A percentile compares a stretch with the other conserved stretches of the same genome.
These are phyloP conservation scores for Diplodia seriata DNA, from an alignment of 2,329 filamentous ascomycete species.

Conservation along the genomic window DNA sequence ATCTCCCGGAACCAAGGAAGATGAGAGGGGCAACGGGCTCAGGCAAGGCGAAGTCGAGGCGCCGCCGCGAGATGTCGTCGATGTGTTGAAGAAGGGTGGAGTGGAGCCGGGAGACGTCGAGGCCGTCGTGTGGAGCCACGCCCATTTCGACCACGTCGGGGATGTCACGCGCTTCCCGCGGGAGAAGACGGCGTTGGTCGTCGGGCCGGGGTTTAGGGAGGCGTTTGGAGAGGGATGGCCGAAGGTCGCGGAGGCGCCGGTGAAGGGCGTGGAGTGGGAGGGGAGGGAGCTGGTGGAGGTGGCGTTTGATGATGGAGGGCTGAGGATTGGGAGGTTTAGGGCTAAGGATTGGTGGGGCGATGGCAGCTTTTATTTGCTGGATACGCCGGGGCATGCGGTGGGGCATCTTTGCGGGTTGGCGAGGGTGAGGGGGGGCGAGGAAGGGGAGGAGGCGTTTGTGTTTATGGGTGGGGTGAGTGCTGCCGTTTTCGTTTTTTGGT, in stretches of 20 bases:
- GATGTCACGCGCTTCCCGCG: conserved; percentile 57
- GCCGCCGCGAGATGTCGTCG: not conserved
- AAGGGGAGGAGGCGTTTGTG: conserved; percentile 36
- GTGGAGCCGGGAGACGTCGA: conserved; percentile 45
- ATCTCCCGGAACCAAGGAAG: not conserved
- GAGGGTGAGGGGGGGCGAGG: conserved; percentile 42
- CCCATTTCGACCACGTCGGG: conserved; percentile 61
- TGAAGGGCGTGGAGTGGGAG: conserved; percentile 39
- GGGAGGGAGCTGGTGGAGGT: conserved; percentile 40
- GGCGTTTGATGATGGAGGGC: conserved; percentile 21
- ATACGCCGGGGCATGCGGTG: conserved; percentile 60
- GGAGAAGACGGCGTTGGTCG: conserved; percentile 54
- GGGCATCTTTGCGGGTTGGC: conserved; percentile 61
- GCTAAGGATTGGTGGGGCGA: conserved; percentile 64
- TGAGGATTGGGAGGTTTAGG: conserved; percentile 54
- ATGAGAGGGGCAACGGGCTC: not conserved
- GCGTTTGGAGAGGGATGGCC: conserved; percentile 58
- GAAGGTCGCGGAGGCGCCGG: conserved; percentile 36
- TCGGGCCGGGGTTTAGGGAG: conserved; percentile 60
- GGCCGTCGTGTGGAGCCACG: conserved; percentile 53
- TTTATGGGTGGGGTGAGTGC: conserved; percentile 39
- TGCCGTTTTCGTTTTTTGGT: too few relatives aligned
- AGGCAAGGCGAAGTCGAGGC: not conserved
- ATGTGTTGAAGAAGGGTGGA: conserved; percentile 34
- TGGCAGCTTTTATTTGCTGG: conserved; percentile 62